A percentile compares a stretch with the other conserved stretches of the same genome.
Conservation (phyloP, 257 asterid genomes). For the Primulina tabacum region DNA sequence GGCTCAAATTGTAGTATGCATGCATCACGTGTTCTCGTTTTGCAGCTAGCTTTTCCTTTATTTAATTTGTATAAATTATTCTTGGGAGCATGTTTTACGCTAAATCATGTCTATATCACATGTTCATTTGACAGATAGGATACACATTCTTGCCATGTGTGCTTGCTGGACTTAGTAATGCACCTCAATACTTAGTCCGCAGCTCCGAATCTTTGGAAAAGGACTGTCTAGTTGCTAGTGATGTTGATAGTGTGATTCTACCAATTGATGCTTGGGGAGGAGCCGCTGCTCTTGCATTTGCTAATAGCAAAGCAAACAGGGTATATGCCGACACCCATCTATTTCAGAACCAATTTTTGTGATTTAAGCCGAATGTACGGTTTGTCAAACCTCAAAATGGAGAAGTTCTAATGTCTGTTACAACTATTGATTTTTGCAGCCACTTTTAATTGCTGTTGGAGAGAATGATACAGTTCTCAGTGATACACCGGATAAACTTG, state of each 20-base stretch:
- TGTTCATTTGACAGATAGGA: constrained; percentile 53
- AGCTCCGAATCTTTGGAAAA: constrained; percentile 31
- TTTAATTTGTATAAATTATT: too few species aligned
- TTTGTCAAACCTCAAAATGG: not conserved
- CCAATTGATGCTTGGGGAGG: constrained; percentile 88
- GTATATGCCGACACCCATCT: constrained; percentile 30
- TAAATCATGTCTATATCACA: too few species aligned
- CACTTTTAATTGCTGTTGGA: constrained; percentile 75
- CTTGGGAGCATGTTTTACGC: too few species aligned
- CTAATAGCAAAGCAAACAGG: constrained; percentile 42
- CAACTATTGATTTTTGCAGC: constrained; percentile 42
- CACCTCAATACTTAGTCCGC: constrained; percentile 65
- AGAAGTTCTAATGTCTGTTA: not conserved
- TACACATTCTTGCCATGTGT: constrained; percentile 98
- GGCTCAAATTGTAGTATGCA: not conserved
- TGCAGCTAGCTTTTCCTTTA: too few species aligned
- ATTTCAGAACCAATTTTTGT: not conserved
- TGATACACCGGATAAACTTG: constrained; percentile 76
- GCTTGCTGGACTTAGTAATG: constrained; percentile 80
- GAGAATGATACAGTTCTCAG: constrained; percentile 77
- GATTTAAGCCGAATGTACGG: not conserved
- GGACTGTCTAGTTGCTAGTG: constrained; percentile 53
- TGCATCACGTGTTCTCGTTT: not conserved
- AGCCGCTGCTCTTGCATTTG: constrained; percentile 78
- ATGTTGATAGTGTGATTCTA: constrained; percentile 85